phyloP scores from a whole-genome alignment of 768 basidiomycete species.

The Phaeolepiota aurea region DNA sequence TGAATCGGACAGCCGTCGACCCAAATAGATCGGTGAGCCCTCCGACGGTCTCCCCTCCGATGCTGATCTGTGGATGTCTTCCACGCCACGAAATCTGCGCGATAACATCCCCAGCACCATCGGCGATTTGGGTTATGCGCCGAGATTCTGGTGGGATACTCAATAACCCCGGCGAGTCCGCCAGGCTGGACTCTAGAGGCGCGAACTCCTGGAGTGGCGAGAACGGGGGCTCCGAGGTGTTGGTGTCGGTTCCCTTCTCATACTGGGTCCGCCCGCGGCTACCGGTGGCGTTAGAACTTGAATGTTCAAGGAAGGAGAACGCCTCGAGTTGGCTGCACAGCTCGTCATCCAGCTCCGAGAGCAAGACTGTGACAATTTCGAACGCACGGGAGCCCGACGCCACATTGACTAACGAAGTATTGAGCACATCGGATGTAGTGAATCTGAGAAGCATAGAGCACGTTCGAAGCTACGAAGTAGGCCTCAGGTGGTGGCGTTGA shows the following conservation, averaged over 20 bases:
- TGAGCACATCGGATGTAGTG: constrained; percentile 48
- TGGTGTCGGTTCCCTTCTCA: constrained; percentile 3
- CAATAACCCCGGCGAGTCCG: too few species aligned
- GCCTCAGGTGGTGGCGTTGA: too few species aligned
- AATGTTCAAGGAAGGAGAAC: constrained; percentile 15
- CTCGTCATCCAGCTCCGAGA: too few species aligned
- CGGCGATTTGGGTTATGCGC: constrained; percentile 35
- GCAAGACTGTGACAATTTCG: constrained; percentile 45
- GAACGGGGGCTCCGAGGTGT: background rate
- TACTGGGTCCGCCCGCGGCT: background rate
- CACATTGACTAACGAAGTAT: constrained; percentile 44
- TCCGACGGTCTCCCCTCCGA: constrained; percentile 42
- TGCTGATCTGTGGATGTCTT: constrained; percentile 40
- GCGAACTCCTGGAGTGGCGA: too few species aligned
- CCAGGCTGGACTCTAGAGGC: too few species aligned
- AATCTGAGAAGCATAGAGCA: constrained; percentile 62
- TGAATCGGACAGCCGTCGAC: constrained; percentile 41
- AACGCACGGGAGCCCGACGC: constrained; percentile 40
- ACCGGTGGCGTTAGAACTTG: constrained; percentile 8
- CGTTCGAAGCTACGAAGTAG: too few species aligned
- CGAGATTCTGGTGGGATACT: background rate
- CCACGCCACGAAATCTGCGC: constrained; percentile 48
- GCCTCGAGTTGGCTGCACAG: constrained; percentile 22
- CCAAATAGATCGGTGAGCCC: constrained; percentile 48
- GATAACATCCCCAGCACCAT: constrained; percentile 29